phyloP scores from a whole-genome alignment of 1,284 basidiomycete species.

The Ganoderma lingzhi region DNA sequence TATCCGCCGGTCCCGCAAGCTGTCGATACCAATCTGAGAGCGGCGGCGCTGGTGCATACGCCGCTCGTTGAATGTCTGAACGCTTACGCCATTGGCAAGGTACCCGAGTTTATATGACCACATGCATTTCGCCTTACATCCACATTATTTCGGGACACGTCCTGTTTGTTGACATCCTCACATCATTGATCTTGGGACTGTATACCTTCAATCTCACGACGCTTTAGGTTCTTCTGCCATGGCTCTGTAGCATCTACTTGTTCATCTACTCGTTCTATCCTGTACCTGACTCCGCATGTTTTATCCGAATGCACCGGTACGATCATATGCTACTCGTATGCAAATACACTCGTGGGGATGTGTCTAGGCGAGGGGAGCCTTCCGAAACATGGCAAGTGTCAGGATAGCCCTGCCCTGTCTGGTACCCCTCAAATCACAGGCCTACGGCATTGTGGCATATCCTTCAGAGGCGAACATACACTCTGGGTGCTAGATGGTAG shows the following conservation, averaged over 20 bases:
- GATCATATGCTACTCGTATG: not conserved
- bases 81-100: slow-evolving; percentile 39
- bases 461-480: not conserved
- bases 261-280: not conserved
- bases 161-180: not conserved
- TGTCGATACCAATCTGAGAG: slow-evolving; percentile 35
- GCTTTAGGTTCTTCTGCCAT: not conserved
- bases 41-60: slow-evolving; percentile 36
- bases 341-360: not conserved
- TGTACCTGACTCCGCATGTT: not conserved
- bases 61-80: slow-evolving; percentile 42
- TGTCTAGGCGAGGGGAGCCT: too few species aligned
- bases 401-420: too few species aligned
- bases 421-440: too few species aligned
- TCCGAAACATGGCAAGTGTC: not conserved
- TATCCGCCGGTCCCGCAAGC: slow-evolving; percentile 32
- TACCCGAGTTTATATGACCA: slow-evolving; percentile 25
- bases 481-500: not conserved
- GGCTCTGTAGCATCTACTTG: slow-evolving; percentile 1
- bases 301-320: not conserved
- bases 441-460: too few species aligned
- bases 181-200: not conserved
- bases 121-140: not conserved
- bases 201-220: not conserved
- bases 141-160: not conserved